phyloP scores from a whole-genome alignment of 176 grass and related monocot species.

The Cenchrus fungigraminus region DNA sequence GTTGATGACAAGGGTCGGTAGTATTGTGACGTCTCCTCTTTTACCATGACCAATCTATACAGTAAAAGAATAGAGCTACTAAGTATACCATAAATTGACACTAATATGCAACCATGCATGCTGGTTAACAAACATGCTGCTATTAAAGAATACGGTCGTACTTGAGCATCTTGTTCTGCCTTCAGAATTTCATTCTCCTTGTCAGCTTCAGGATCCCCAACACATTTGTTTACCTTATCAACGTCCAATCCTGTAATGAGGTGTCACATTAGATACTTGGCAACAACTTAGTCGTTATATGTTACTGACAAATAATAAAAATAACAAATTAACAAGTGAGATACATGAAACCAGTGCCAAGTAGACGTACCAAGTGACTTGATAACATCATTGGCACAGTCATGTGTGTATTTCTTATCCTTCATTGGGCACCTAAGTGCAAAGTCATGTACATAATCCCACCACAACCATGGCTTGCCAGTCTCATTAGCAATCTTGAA shows the following conservation, averaged over 20 bases:
- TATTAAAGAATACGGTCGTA: conserved; percentile 34
- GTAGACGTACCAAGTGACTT: conserved; percentile 73
- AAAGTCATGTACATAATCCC: conserved; percentile 97
- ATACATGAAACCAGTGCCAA: conserved; percentile 21
- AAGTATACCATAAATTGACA: conserved; percentile 32
- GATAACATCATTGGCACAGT: conserved; percentile 70
- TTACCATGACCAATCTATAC: conserved; percentile 75
- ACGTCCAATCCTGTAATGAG: conserved; percentile 62
- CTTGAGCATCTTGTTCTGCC: conserved; percentile 88
- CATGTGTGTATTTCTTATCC: conserved; percentile 79
- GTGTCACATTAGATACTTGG: conserved; percentile 4
- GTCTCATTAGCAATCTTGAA: conserved; percentile 84
- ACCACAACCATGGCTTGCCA: conserved; percentile 91
- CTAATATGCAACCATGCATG: conserved; percentile 2
- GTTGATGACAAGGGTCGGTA: conserved; percentile 89
- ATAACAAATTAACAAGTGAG: neutral
- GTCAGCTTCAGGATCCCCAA: conserved; percentile 79
- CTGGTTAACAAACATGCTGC: conserved; percentile 12
- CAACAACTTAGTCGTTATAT: neutral
- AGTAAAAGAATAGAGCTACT: conserved; percentile 25
- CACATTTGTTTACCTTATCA: conserved; percentile 71
- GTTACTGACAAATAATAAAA: neutral
- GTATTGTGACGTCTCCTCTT: conserved; percentile 89
- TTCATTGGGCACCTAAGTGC: conserved; percentile 92
- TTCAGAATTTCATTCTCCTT: conserved; percentile 78